Evolutionary conservation across 148 eudicot genomes (phyloP).

Genomic region (Fagopyrum tataricum): DNA sequence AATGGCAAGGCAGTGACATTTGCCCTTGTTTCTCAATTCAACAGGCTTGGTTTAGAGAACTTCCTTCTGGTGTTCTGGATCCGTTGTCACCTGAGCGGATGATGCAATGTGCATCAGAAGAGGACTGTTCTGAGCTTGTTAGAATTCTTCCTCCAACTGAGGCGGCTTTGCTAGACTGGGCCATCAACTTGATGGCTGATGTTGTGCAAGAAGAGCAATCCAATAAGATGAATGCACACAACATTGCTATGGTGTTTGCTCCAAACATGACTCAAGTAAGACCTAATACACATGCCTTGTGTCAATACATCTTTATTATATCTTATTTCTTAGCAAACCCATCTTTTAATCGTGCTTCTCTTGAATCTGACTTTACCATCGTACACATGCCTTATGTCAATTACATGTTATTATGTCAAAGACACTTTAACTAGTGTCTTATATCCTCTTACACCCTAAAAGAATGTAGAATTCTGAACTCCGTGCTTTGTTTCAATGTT

Average conservation of each 20-base stretch:
- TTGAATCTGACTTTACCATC: not conserved
- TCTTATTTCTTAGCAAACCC: not conserved
- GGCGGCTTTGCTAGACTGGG: slow-evolving; percentile 84
- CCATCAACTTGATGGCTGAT: slow-evolving; percentile 91
- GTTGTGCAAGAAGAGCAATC: slow-evolving; percentile 68
- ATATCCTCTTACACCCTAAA: not conserved
- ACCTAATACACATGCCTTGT: not conserved
- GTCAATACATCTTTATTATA: not conserved
- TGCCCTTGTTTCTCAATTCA: slow-evolving; percentile 3
- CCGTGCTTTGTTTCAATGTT: not conserved
- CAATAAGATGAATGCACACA: slow-evolving; percentile 94
- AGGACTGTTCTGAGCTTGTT: slow-evolving; percentile 65
- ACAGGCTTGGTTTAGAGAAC: slow-evolving; percentile 99
- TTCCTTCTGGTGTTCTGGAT: slow-evolving; percentile 82
- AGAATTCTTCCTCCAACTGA: slow-evolving; percentile 79
- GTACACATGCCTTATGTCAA: too few species aligned
- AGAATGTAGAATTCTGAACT: not conserved
- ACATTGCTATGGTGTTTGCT: slow-evolving; percentile 92
- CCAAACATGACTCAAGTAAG: slow-evolving; percentile 97
- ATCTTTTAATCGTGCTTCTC: not conserved
- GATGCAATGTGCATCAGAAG: slow-evolving; percentile 78
- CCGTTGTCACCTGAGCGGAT: slow-evolving; percentile 78
- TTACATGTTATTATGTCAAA: too few species aligned
- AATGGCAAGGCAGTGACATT: not conserved
- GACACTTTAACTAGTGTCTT: not conserved